Evolutionary conservation across 345 rosid species (phyloP), one percentile per base, ranked within the genome.

Genomic region (Brassica incana): DNA sequence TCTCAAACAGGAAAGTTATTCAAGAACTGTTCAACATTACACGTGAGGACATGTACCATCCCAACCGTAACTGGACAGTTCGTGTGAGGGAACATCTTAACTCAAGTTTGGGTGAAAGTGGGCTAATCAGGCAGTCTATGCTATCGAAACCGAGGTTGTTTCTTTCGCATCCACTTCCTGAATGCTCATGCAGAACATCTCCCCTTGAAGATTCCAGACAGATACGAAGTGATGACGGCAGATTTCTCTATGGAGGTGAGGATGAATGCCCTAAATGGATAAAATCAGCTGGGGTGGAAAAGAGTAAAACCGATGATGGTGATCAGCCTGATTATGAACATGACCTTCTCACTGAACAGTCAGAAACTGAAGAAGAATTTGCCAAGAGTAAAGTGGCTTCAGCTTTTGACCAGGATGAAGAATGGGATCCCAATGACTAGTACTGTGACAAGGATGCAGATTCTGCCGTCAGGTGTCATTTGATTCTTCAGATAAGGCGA

Each of bases 401-500:
- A 14, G 71, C 86, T 18, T 81, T 87, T 15, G 94, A 91, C 78
- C 91, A 82, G 60, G 99, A 95, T 58, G 97, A 93, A 35, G 99
- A 95, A 71, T 93, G 95, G 97, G 99, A 95, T 84, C 93, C 98
- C 29, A 90, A 91, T 74, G 99, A 93, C 88, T 95, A 90, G 85
- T 9, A 58, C 29, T 59, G 77, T 23, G 72, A 10, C 74, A 65
- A 30, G 1, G 48, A 52, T 70, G 78, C 62, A 45, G 54, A 45
- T 45, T 45, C 54, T 45, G 15, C 54, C 0, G 54, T 45, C 54
- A 11, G 54, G 54, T 45, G 54, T 43, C 50, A 43, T 43, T 43
- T 43, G 50, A 43, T 40, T 33, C 36, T 38, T 38, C 9, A 45
- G 54, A 12, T 48, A 50, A 14, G 15, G 18, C 56, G 7, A 12